Percentiles rank a stretch among this genome's conserved stretches.
Evolutionary conservation across 257 asterid genomes (phyloP).

Genomic region (Euphrasia confusa): DNA sequence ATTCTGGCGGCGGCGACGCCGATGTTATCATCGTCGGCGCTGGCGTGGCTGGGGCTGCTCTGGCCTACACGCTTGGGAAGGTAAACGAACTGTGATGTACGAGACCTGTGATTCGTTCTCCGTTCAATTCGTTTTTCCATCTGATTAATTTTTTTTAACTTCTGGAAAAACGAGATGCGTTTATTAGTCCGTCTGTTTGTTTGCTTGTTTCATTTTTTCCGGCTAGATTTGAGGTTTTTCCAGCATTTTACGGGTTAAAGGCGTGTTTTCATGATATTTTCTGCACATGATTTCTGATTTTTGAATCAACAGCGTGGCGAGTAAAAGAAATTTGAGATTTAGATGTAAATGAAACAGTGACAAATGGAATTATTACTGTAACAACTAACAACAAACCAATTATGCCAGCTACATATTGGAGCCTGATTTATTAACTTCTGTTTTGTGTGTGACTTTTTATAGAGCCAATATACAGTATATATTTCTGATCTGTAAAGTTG

Average conservation of each 20-base stretch:
- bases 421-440: neutral
- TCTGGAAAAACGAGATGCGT: neutral
- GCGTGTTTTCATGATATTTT: slow-evolving; percentile 1
- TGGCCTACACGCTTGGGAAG: slow-evolving; percentile 73
- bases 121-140: neutral
- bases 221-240: neutral
- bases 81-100: slow-evolving; percentile 22
- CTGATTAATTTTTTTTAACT: neutral
- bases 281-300: slow-evolving; percentile 6
- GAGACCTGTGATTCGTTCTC: neutral
- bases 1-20: slow-evolving; percentile 29
- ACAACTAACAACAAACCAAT: neutral
- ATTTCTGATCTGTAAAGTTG: neutral
- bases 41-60: slow-evolving; percentile 72
- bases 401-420: neutral
- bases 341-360: slow-evolving; percentile 3
- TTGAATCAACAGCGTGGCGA: slow-evolving; percentile 15
- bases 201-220: neutral
- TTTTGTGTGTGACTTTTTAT: neutral
- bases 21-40: slow-evolving; percentile 71
- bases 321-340: slow-evolving; percentile 14
- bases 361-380: neutral
- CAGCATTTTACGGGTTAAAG: neutral
- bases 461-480: neutral
- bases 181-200: neutral